Evolutionary conservation across 2,329 filamentous ascomycete genomes (phyloP), one percentile per base, ranked within the genome.

Genomic region (Emergomyces pasteurianus): DNA sequence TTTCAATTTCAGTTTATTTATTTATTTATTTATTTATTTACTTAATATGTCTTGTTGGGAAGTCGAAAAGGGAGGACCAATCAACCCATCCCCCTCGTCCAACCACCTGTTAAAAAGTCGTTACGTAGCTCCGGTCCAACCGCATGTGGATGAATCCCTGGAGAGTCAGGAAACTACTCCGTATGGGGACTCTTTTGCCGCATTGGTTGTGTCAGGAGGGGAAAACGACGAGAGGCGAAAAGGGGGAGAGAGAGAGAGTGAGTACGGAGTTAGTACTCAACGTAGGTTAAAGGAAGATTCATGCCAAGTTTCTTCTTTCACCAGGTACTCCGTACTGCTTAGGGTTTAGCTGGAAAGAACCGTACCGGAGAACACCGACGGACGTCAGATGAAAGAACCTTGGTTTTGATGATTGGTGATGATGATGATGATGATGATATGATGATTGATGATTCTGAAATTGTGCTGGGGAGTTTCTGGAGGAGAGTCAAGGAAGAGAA

Each of bases 251-350:
- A 31, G 31, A 3, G 7, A 31, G 7, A 7, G 7, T 7, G 31
- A 31, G 31, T n/a, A n/a, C n/a, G 31, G 31, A 7, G 7, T 3
- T 7, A 31, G 31, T 31, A 3, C 7, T 31, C 7, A 31, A 31
- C 7, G 31, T 3, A 31, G 7, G 31, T 31, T 31, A 7, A 7
- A 7, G 31, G 31, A 31, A 7, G 3, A 31, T 7, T 7, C 7
- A 7, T 3, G 7, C 1, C 8, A 5, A 36, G 2, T 8, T 9
- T 9, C 1, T n/a, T n/a, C n/a, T n/a, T n/a, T n/a, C n/a, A n/a
- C n/a, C n/a, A n/a, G n/a, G n/a, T n/a, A n/a, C n/a, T n/a, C n/a
- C n/a, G n/a, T n/a, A n/a, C n/a, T n/a, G n/a, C n/a, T n/a, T n/a
- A n/a, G n/a, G n/a, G n/a, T n/a, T n/a, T n/a, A n/a, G n/a, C n/a